Conservation (phyloP, 257 asterid genomes). For the Przewalskia tangutica region DNA sequence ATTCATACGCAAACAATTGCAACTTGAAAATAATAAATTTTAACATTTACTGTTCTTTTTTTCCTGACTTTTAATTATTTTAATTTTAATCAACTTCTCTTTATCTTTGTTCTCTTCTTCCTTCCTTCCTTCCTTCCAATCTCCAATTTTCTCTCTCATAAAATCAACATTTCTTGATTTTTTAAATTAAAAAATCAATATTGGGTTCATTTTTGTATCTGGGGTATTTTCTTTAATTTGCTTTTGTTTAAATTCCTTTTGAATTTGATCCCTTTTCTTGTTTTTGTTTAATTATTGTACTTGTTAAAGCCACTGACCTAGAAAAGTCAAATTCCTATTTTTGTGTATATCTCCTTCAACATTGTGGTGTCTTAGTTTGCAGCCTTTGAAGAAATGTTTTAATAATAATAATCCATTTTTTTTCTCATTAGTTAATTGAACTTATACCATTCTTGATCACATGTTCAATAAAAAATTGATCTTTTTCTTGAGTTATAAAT, state of each 20-base stretch:
- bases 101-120: slow-evolving; percentile 1
- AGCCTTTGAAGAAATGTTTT: not conserved
- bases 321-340: not conserved
- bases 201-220: not conserved
- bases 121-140: slow-evolving; percentile 8
- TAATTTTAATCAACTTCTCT: slow-evolving; percentile 6
- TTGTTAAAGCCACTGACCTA: not conserved
- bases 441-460: not conserved
- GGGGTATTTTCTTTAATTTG: not conserved
- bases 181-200: not conserved
- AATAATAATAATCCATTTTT: not conserved
- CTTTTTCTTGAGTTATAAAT: too few species aligned
- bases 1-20: slow-evolving; percentile 24
- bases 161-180: not conserved
- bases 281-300: not conserved
- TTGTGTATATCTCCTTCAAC: not conserved
- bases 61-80: not conserved
- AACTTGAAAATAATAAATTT: not conserved
- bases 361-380: not conserved
- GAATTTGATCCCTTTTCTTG: not conserved
- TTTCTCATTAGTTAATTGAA: not conserved
- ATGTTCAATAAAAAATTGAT: too few species aligned
- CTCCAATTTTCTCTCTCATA: not conserved
- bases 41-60: not conserved
- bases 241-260: not conserved